Base-by-base conservation (phyloP, 2,329 filamentous ascomycete species). In the Reticulascus tulasneorum region DNA sequence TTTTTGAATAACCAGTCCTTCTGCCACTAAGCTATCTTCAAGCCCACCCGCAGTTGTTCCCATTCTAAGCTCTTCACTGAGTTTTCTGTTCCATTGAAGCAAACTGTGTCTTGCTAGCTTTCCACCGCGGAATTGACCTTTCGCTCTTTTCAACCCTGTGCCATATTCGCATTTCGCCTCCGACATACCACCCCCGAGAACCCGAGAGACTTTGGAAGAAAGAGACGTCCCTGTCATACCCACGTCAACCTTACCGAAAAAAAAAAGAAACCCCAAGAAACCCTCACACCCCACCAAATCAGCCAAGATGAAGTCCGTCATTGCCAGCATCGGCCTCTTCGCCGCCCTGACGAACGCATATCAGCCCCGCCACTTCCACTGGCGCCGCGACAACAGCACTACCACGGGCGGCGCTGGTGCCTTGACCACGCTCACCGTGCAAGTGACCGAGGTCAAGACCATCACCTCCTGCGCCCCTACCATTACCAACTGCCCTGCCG, bases 401-500 rank as follows among this genome's bases (percentile, higher is more conserved):
- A 34, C 46, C 39, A 38, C 38, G 20, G 24, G 40, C 13, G 37
- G 27, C 15, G 29, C 25, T 22, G 36, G 40, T 37, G 49, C 47
- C 37, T 40, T 54, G 47, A 67, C 64, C 35, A 68, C 66, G 23
- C 45, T 66, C 40, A 66, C 73, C 47, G 64, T 78, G 61, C 66
- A 70, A 63, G 60, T 67, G 54, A 78, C 73, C 40, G 60, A 73
- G 54, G 59, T 75, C 46, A 62, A 71, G 44, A 79, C 75, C 57
- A 64, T 79, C 59, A 78, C 68, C 50, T 76, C 71, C 39, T 79
- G 75, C 55, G 71, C 64, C 44, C 62, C 75, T 37, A 73, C 69
- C 38, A 67, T 77, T 53, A 76, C 74, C 58, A 62, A 77, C 75
- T 80, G 76, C 60, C 64, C 64, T 37, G 52, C 57, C 16, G 58